Evolutionary conservation across 331 rosid genomes (phyloP).

Genomic region (Saraca asoca): DNA sequence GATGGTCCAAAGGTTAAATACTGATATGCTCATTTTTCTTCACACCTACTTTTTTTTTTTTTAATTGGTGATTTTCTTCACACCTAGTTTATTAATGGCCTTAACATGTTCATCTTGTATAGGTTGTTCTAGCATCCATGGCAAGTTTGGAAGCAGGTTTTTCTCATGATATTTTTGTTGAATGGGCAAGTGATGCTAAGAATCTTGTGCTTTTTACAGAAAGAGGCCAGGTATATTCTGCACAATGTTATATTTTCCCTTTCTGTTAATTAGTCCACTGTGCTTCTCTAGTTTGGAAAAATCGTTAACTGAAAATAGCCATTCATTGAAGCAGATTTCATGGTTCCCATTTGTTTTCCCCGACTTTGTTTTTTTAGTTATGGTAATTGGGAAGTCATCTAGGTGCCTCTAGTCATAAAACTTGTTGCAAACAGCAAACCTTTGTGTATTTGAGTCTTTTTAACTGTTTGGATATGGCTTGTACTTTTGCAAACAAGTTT

Average conservation of each 20-base stretch:
- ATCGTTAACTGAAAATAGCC: not conserved
- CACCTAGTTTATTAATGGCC: slow-evolving; percentile 2
- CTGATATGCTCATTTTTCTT: slow-evolving; percentile 26
- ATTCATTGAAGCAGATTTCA: slow-evolving; percentile 14
- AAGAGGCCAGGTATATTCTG: slow-evolving; percentile 81
- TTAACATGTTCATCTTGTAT: slow-evolving; percentile 30
- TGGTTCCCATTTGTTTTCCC: slow-evolving; percentile 20
- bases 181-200: slow-evolving; percentile 77
- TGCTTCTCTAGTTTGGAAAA: not conserved
- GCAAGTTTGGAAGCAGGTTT: slow-evolving; percentile 98
- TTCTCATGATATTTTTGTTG: slow-evolving; percentile 93
- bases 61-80: too few species aligned
- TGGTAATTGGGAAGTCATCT: too few species aligned
- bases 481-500: too few species aligned
- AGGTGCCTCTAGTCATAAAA: too few species aligned
- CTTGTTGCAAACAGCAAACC: too few species aligned
- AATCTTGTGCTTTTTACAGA: slow-evolving; percentile 90
- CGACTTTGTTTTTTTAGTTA: not conserved
- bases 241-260: slow-evolving; percentile 8
- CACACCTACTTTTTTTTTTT: slow-evolving; percentile 1
- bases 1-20: slow-evolving; percentile 86
- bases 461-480: too few species aligned
- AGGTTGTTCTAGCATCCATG: slow-evolving; percentile 97
- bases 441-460: too few species aligned
- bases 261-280: not conserved